These are phyloP conservation scores for Globisporangium lucens DNA, from an alignment of 352 stramenopile genomes.

Conservation along the genomic window DNA sequence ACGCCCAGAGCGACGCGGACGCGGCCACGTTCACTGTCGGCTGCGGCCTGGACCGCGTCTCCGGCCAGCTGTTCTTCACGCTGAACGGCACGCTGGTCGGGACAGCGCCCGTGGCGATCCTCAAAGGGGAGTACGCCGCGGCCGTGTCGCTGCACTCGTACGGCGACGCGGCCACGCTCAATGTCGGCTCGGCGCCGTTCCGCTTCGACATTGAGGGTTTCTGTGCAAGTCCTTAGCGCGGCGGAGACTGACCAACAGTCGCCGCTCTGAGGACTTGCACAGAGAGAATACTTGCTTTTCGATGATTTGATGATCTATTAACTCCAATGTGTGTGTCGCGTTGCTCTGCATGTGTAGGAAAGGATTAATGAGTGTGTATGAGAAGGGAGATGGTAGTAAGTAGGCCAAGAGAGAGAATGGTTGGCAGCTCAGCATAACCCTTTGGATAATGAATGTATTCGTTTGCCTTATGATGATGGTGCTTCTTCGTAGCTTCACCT, in stretches of 20 bases:
- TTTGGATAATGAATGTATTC: background rate
- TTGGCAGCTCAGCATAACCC: background rate
- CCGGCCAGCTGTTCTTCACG: constrained; percentile 74
- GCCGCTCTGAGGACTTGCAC: constrained; percentile 38
- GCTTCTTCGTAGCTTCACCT: too few species aligned
- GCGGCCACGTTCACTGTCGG: constrained; percentile 50
- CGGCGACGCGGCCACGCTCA: constrained; percentile 64
- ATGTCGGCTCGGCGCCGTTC: constrained; percentile 70
- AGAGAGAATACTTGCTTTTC: constrained; percentile 21
- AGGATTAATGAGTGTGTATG: background rate
- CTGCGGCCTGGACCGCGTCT: constrained; percentile 63
- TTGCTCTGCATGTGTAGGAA: background rate
- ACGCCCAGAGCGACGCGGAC: constrained; percentile 24
- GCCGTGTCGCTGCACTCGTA: constrained; percentile 80
- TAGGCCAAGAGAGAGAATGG: background rate
- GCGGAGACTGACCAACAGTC: too few species aligned
- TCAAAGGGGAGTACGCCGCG: constrained; percentile 59
- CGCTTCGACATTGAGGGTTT: constrained; percentile 84
- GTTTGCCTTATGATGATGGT: background rate
- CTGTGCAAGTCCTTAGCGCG: constrained; percentile 78
- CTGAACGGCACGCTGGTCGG: constrained; percentile 71
- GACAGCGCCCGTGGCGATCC: constrained; percentile 34
- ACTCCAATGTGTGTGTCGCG: background rate
- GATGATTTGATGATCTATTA: constrained; percentile 1
- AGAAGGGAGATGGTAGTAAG: background rate